These are phyloP conservation scores for Akanthomyces muscarius DNA, from an alignment of 2,329 filamentous ascomycete species.

Conservation along the genomic window DNA sequence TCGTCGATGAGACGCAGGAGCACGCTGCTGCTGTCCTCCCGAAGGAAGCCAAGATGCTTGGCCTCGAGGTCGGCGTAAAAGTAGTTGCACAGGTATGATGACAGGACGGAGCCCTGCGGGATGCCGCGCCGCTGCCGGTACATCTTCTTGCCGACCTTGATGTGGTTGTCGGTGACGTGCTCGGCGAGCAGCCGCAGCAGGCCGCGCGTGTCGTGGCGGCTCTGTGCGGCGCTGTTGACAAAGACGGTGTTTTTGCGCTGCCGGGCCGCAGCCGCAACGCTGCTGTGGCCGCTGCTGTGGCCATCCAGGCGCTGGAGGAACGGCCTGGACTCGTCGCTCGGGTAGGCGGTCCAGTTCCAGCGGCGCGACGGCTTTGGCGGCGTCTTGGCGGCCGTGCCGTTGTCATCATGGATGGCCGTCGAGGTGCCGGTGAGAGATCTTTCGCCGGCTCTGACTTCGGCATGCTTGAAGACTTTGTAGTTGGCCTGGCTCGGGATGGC, in stretches of 20 bases:
- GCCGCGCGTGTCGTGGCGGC: constrained; percentile 50
- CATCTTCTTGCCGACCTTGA: constrained; percentile 83
- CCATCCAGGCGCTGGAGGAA: constrained; percentile 45
- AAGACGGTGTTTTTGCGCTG: constrained; percentile 69
- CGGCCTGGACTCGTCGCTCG: constrained; percentile 36
- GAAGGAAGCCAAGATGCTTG: constrained; percentile 63
- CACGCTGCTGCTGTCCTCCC: constrained; percentile 42
- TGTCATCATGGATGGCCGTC: constrained; percentile 15
- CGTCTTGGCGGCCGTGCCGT: constrained; percentile 14
- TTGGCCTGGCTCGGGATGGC: constrained; percentile 51
- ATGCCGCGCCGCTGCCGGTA: constrained; percentile 88
- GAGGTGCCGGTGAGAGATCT: constrained; percentile 20
- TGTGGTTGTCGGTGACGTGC: constrained; percentile 79
- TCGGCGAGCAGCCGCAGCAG: constrained; percentile 69
- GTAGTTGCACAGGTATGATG: constrained; percentile 84
- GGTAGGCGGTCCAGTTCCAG: constrained; percentile 52
- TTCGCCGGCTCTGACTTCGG: constrained; percentile 58
- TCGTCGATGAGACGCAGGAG: constrained; percentile 86
- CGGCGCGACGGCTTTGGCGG: constrained; percentile 39
- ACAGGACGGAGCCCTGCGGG: constrained; percentile 87
- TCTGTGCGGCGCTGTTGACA: constrained; percentile 62
- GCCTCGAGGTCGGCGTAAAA: constrained; percentile 88
- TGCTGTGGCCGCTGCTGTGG: constrained; percentile 7
- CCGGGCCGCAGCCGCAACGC: constrained; percentile 26
- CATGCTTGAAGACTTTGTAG: constrained; percentile 72